Percentiles rank a stretch among this genome's conserved stretches.
These are phyloP conservation scores for Gossypium rotundifolium DNA, from an alignment of 345 rosid genomes.

Conservation along the genomic window DNA sequence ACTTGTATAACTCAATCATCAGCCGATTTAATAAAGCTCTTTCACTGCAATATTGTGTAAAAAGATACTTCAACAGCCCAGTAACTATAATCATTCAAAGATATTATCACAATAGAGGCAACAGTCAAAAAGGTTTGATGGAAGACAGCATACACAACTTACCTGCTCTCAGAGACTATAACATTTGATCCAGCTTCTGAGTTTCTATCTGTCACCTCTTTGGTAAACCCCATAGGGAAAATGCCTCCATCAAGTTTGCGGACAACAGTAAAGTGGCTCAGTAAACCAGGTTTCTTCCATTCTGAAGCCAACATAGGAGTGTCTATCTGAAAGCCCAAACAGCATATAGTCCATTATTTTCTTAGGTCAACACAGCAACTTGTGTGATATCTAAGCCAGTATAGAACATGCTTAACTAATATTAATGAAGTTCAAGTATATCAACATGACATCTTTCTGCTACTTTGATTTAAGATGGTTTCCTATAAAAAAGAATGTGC, in stretches of 20 bases:
- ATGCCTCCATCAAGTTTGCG: slow-evolving; percentile 91
- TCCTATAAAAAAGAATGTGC: not conserved
- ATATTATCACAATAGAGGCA: slow-evolving; percentile 6
- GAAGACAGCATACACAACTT: slow-evolving; percentile 13
- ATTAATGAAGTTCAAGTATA: not conserved
- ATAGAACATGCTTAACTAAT: not conserved
- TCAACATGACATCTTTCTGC: not conserved
- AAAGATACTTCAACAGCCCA: slow-evolving; percentile 7
- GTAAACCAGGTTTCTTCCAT: slow-evolving; percentile 71
- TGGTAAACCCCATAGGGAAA: slow-evolving; percentile 91
- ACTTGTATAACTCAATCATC: slow-evolving; percentile 75
- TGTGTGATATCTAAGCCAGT: not conserved
- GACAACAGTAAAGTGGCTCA: slow-evolving; percentile 82
- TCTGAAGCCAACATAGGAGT: slow-evolving; percentile 86
- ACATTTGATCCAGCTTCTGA: slow-evolving; percentile 68
- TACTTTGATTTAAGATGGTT: not conserved
- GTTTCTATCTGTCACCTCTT: slow-evolving; percentile 80
- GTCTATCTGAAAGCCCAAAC: slow-evolving; percentile 65
- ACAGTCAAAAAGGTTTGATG: not conserved
- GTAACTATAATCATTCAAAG: not conserved
- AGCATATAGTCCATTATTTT: slow-evolving; percentile 11
- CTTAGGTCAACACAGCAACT: slow-evolving; percentile 11
- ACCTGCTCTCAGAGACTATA: slow-evolving; percentile 82
- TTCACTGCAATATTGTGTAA: slow-evolving; percentile 56
- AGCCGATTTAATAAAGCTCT: slow-evolving; percentile 85